These are phyloP conservation scores for Candida verbasci DNA, from an alignment of 805 yeast species.

Conservation along the genomic window DNA sequence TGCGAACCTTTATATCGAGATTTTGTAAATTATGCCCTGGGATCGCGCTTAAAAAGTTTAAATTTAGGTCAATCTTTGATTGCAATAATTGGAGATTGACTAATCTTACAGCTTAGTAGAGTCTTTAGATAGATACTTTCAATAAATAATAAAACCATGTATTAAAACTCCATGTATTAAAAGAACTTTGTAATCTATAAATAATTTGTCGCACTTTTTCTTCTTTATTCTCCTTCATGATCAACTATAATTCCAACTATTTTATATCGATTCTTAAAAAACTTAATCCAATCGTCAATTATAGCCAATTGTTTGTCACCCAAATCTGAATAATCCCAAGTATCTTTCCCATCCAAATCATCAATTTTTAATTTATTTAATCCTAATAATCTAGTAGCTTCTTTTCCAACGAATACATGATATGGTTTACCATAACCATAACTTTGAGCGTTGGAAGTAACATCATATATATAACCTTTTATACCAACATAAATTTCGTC, in stretches of 20 bases:
- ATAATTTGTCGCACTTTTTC: too few relatives aligned
- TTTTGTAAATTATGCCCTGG: too few relatives aligned
- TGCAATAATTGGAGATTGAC: too few relatives aligned
- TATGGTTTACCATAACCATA: constrained; percentile 79
- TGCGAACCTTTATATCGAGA: too few relatives aligned
- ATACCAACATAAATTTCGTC: constrained; percentile 63
- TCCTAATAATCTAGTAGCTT: constrained; percentile 73
- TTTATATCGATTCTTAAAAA: constrained; percentile 44
- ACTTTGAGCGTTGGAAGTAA: constrained; percentile 55
- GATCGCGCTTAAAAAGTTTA: too few relatives aligned
- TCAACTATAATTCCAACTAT: constrained; percentile 36
- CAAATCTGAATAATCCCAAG: constrained; percentile 51
- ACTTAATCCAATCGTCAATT: constrained; percentile 73
- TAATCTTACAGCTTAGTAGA: too few relatives aligned
- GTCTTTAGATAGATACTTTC: too few relatives aligned
- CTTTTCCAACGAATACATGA: constrained; percentile 69
- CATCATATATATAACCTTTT: constrained; percentile 77
- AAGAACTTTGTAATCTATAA: too few relatives aligned
- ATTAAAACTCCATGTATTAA: too few relatives aligned
- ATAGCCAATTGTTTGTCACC: constrained; percentile 56
- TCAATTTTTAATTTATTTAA: constrained; percentile 42
- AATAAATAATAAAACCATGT: too few relatives aligned
- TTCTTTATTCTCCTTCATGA: constrained; percentile 13
- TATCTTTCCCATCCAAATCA: constrained; percentile 6
- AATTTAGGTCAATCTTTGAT: too few relatives aligned